These are phyloP conservation scores for Ananas comosus DNA, from an alignment of 176 grass and related monocot species.

Conservation along the genomic window DNA sequence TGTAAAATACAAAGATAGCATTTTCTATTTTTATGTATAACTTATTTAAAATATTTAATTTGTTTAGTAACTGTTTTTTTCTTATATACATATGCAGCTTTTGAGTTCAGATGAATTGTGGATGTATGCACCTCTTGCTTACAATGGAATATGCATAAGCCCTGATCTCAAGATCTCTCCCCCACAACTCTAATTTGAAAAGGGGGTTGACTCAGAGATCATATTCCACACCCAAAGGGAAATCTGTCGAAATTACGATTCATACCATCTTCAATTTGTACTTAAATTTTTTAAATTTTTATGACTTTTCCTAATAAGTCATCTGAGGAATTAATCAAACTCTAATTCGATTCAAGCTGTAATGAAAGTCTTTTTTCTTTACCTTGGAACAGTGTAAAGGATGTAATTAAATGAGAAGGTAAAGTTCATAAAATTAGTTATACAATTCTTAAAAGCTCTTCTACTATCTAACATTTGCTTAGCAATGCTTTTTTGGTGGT, in stretches of 20 bases:
- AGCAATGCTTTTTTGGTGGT: too few relatives aligned
- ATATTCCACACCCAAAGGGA: constrained; percentile 27
- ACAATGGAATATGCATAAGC: constrained; percentile 79
- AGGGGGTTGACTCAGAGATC: constrained; percentile 7
- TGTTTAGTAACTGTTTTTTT: not conserved
- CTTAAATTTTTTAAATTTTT: not conserved
- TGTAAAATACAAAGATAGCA: not conserved
- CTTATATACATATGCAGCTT: constrained; percentile 50
- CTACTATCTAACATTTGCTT: too few relatives aligned
- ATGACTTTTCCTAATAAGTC: not conserved
- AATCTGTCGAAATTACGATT: constrained; percentile 19
- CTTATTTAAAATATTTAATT: not conserved
- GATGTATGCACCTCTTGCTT: constrained; percentile 92
- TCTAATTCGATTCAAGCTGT: too few relatives aligned
- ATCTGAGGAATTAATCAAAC: not conserved
- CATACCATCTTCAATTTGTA: constrained; percentile 4
- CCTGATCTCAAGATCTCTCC: constrained; percentile 50
- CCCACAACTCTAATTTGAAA: constrained; percentile 21
- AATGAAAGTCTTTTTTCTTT: too few relatives aligned
- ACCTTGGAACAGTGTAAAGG: too few relatives aligned
- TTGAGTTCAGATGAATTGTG: constrained; percentile 88
- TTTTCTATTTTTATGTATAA: not conserved
- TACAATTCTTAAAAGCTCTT: too few relatives aligned
- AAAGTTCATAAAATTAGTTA: too few relatives aligned
- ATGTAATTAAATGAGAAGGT: too few relatives aligned